Conservation (phyloP, 805 yeast genomes). For the Candida broadrunensis region DNA sequence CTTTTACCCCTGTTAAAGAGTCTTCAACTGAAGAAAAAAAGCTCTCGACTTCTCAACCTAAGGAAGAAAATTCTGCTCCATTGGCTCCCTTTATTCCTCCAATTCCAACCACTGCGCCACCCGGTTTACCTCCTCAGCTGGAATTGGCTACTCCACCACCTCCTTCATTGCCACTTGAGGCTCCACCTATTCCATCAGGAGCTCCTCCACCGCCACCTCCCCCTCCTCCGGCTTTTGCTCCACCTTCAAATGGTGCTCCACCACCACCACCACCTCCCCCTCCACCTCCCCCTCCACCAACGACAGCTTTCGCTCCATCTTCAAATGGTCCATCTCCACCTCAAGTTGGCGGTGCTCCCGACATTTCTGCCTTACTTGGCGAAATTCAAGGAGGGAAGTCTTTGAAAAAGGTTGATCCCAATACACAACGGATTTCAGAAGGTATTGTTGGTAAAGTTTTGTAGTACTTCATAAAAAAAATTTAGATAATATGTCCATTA, state of each 20-base stretch:
- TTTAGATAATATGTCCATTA: not conserved
- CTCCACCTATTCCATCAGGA: constrained; percentile 15
- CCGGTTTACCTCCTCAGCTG: constrained; percentile 13
- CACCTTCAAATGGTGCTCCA: constrained; percentile 10
- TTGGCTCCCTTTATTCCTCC: constrained; percentile 7
- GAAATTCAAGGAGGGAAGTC: constrained; percentile 54
- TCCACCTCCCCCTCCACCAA: constrained; percentile 27
- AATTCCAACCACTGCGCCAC: constrained; percentile 4
- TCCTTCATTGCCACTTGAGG: constrained; percentile 10
- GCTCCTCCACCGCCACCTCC: constrained; percentile 16
- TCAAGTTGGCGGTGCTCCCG: constrained; percentile 26
- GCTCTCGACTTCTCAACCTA: too few species aligned
- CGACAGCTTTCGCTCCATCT: constrained; percentile 25
- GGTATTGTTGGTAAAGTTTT: constrained; percentile 50
- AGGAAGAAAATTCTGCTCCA: not conserved
- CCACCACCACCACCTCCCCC: constrained; percentile 24
- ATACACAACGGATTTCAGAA: constrained; percentile 44
- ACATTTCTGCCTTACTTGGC: constrained; percentile 50
- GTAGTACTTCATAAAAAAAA: constrained; percentile 5
- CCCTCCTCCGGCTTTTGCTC: constrained; percentile 23
- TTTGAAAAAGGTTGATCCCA: constrained; percentile 50
- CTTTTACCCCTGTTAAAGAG: not conserved
- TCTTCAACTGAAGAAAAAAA: constrained; percentile 1
- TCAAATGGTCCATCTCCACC: constrained; percentile 27
- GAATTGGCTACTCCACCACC: constrained; percentile 17